Evolutionary conservation across 768 basidiomycete genomes (phyloP), one percentile per base, ranked within the genome.

Genomic region (Kwoniella dendrophila): DNA sequence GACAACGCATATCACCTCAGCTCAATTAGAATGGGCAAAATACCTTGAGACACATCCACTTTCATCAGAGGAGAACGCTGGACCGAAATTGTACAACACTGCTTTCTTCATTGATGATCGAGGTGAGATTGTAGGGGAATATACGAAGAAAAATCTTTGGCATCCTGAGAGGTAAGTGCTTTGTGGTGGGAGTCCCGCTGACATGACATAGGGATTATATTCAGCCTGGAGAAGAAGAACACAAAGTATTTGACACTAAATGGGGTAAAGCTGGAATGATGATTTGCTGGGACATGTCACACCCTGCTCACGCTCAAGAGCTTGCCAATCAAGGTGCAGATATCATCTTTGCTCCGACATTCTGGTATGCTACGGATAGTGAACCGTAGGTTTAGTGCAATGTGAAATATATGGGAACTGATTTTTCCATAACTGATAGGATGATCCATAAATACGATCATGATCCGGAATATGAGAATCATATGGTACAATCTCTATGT

Each of bases 201-300:
- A 45, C 29, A 20, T 41, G 29, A 20, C 18, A 43, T 44, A 72
- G 73, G 26, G 70, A 77, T 20, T 75, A 77, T 45, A 66, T 77
- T 2, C 57, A 57, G 6, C 47, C 71, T 2, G 76, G 76, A 26
- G 55, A 66, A 27, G 63, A 71, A 11, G 63, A 65, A 11, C 66
- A 72, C 38, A 43, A 62, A 22, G 67, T 72, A 1, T 75, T 77
- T 41, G 64, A 73, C 11, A 71, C 71, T 14, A 62, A 63, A 27
- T 73, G 65, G 51, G 72, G 74, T 14, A 71, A 69, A 57, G 67
- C 62, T 14, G 76, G 76, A 7, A 58, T 75, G 33, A 47, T 75
- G 56, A 74, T 77, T 40, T 77, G 76, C 56, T 77, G 76, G 73
- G 76, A 77, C 51, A 51, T 75, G 29, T 72, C 76, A 10, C 70